Evolutionary conservation across 1,284 basidiomycete species (phyloP).

Genomic region (Porogramme epimiltina): DNA sequence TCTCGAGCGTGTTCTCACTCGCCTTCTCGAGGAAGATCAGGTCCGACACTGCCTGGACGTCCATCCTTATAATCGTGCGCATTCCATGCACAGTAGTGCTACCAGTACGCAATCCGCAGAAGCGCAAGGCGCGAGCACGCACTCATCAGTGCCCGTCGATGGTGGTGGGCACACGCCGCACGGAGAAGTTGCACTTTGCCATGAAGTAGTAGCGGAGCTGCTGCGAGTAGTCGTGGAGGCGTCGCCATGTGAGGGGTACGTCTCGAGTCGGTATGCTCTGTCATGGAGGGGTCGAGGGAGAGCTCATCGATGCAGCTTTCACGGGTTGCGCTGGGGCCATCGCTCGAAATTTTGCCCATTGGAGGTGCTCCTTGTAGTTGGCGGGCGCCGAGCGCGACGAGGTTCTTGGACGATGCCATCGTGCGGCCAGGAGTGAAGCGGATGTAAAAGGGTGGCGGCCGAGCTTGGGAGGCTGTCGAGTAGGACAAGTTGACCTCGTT

Average conservation of each 20-base stretch:
- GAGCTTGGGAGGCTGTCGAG: conserved; percentile 77
- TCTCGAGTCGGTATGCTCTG: conserved; percentile 89
- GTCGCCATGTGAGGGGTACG: conserved; percentile 91
- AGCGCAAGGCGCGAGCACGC: conserved; percentile 5
- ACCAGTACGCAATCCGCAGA: not conserved
- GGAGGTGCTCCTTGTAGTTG: conserved; percentile 92
- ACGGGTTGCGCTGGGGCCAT: conserved; percentile 85
- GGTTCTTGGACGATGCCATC: conserved; percentile 87
- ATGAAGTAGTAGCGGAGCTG: conserved; percentile 99
- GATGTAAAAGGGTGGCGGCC: conserved; percentile 96
- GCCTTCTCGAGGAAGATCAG: conserved; percentile 93
- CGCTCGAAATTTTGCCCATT: conserved; percentile 79
- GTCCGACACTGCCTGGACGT: conserved; percentile 91
- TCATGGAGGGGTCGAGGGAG: conserved; percentile 84
- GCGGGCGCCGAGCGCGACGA: conserved; percentile 92
- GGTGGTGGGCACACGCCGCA: conserved; percentile 52
- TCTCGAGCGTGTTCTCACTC: conserved; percentile 88
- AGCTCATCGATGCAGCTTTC: conserved; percentile 90
- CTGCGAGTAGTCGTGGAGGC: conserved; percentile 86
- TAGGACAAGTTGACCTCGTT: conserved; percentile 98
- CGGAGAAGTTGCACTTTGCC: conserved; percentile 86
- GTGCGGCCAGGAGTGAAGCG: conserved; percentile 84
- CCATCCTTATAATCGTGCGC: conserved; percentile 47
- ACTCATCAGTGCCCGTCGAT: conserved; percentile 49
- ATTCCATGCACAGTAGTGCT: not conserved